Evolutionary conservation across 495 filamentous ascomycete genomes (phyloP), one percentile per base, ranked within the genome.

Genomic region (Aspergillus homomorphus): DNA sequence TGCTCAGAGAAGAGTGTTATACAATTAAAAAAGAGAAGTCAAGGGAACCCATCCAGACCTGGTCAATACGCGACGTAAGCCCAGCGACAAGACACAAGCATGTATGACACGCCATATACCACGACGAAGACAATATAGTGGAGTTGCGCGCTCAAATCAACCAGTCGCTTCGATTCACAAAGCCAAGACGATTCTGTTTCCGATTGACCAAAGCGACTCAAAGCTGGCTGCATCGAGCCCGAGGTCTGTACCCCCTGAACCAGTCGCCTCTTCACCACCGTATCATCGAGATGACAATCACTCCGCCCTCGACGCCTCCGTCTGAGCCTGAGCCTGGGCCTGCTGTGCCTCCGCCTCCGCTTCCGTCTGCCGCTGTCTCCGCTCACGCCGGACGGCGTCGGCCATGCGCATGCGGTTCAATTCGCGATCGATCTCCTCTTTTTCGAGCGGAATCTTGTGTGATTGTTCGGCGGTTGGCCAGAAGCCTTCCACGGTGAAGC

Each of bases 381-480:
- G 65, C 65, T 84, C 82, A 59, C 66, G 75, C 28, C 66, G 62
- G 8, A 76, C 5, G n/a, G 62, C 59, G 63, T 78, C 75, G 5
- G 66, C 60, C 66, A 64, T 76, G 56, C 86, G 82, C 74, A 97
- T 77, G 57, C 90, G 77, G 64, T 91, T 77, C 33, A 95, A 71
- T 80, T 96, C 90, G 48, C 77, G 76, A 7, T 83, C 74, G 58
- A 96, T 92, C 74, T 99, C 94, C 38, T 96, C 93, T 59, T 80
- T 84, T 61, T 98, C 92, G 44, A 87, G 82, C 0, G 94, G 94
- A 51, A 99, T 91, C 68, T 82, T 89, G 73, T 99, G 88, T 43
- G 90, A 90, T 70, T 93, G 83, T 60, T 89, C 88, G 30, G 85
- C 78, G 63, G 86, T 89, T 21, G 94, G 94, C 94, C 94, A 99